Evolutionary conservation across 768 basidiomycete genomes (phyloP), one percentile per base, ranked within the genome.

Genomic region (Suillus ampliporus): DNA sequence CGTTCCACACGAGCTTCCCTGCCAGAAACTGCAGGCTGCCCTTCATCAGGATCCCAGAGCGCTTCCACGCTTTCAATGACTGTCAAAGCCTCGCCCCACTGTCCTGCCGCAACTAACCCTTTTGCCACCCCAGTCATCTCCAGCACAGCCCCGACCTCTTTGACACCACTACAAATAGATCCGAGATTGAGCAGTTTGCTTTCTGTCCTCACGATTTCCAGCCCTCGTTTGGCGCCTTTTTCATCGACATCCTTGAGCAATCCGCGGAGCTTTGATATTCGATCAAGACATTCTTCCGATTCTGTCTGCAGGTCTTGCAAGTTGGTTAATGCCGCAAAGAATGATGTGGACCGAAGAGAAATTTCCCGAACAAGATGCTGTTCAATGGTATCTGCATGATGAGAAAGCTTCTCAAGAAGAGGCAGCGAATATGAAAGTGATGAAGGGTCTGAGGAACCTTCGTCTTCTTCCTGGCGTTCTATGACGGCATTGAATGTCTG

Each of bases 281-380:
- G 87, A 48, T 82, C 77, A 7, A 99, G 82, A 70, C 95, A 96
- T 53, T 88, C 84, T 53, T 90, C 85, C 0, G 95, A 96, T 72
- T 97, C 94, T 6, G 91, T 86, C 71, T 95, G 94, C 13, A 99
- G 85, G 65, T 94, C 91, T 70, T 97, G 92, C 9, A 99, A 82
- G 74, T 99, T 99, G 8, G 94, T 86, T 41, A 99, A 85, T 8
- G 97, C 97, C 5, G 96, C 90, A 70, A 99, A 99, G 84, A 99
- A 99, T 1, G 95, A 94, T 1, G 92, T 86, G 0, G 95, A 94
- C 15, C 97, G 90, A 11, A 91, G 80, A 10, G 91, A 91, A 50
- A 99, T 96, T 76, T 99, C 97, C 64, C 88, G 88, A 5, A 96
- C 86, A 61, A 99, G 90, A 75, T 99, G 97, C 63, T 94, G 89